Evolutionary conservation across 352 stramenopile species (phyloP).

Genomic region (Globisporangium parvum): DNA sequence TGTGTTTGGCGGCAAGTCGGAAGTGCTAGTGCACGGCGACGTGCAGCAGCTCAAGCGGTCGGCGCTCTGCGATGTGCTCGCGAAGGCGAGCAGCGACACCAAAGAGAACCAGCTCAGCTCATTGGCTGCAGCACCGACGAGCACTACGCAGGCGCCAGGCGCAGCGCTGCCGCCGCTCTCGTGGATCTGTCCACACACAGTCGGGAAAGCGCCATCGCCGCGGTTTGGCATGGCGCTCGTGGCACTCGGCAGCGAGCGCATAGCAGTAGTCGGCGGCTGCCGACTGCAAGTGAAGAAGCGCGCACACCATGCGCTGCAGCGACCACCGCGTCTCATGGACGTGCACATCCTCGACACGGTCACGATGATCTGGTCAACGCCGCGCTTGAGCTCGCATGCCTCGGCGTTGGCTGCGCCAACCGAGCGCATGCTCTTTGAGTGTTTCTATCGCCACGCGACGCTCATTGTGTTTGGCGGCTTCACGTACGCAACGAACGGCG

Average conservation of each 20-base stretch:
- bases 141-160: conserved; percentile 6
- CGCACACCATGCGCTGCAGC: conserved; percentile 1
- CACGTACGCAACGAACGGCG: conserved; percentile 33
- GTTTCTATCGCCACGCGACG: conserved; percentile 31
- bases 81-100: neutral
- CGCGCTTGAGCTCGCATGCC: conserved; percentile 34
- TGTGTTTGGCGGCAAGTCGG: conserved; percentile 61
- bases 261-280: conserved; percentile 30
- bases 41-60: conserved; percentile 26
- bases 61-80: neutral
- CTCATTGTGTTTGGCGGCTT: conserved; percentile 45
- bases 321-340: conserved; percentile 23
- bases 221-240: conserved; percentile 48
- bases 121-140: neutral
- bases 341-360: conserved; percentile 43
- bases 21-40: conserved; percentile 42
- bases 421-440: conserved; percentile 45
- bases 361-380: conserved; percentile 44
- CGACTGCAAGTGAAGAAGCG: conserved; percentile 15
- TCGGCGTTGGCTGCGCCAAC: conserved; percentile 17
- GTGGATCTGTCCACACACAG: conserved; percentile 38
- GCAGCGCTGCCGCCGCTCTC: conserved; percentile 2
- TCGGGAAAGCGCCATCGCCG: conserved; percentile 39
- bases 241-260: conserved; percentile 29
- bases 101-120: no score